phyloP scores from a whole-genome alignment of 441 rosid genomes.

The Gossypium aridum region DNA sequence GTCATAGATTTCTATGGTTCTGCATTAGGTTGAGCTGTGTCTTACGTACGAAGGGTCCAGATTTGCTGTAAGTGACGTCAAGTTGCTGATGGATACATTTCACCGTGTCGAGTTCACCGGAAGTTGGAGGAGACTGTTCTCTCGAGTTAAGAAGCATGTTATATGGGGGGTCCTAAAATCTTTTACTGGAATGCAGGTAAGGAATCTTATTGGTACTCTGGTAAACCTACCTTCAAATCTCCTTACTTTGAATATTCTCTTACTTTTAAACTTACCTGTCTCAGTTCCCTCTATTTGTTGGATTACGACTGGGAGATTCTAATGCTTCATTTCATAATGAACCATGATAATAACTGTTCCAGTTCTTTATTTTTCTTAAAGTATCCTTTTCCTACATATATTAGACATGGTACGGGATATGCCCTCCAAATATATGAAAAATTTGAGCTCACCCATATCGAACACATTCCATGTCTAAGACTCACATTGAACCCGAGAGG shows the following conservation, averaged over 20 bases:
- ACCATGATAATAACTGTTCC: not conserved
- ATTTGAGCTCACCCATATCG: not conserved
- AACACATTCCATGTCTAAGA: not conserved
- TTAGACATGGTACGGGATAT: not conserved
- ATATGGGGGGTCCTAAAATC: conserved; percentile 98
- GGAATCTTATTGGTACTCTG: not conserved
- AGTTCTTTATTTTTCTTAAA: not conserved
- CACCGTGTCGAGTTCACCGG: conserved; percentile 90
- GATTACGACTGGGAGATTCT: not conserved
- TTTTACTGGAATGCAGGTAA: conserved; percentile 97
- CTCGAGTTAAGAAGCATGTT: conserved; percentile 91
- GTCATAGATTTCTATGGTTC: conserved; percentile 10
- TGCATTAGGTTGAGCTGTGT: conserved; percentile 69
- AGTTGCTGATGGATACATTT: conserved; percentile 93
- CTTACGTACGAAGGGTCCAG: conserved; percentile 93
- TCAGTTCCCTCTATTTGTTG: not conserved
- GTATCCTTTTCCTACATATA: not conserved
- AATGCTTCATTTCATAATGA: not conserved
- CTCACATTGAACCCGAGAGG: not conserved
- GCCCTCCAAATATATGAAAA: not conserved
- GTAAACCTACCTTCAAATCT: not conserved
- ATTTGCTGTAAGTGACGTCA: conserved; percentile 88
- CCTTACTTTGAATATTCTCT: not conserved
- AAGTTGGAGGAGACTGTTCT: conserved; percentile 92
- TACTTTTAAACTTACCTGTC: not conserved